Percentiles rank a stretch among this genome's conserved stretches.
phyloP scores from a whole-genome alignment of 2,329 filamentous ascomycete genomes.

The Nectriaceae sp. region DNA sequence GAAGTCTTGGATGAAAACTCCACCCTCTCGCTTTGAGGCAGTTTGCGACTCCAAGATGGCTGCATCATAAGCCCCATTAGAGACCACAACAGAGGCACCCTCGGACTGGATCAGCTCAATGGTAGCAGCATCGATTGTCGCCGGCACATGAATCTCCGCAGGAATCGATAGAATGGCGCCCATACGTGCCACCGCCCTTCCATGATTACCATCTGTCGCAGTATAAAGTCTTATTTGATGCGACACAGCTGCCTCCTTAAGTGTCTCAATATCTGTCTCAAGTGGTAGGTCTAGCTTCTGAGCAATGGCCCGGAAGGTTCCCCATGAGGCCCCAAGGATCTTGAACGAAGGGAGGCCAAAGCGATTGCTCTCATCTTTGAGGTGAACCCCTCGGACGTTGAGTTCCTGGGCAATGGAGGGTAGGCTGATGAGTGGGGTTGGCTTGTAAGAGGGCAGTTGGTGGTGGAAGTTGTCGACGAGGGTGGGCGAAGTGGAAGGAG shows the following conservation, averaged over 20 bases:
- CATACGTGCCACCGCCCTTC: constrained; percentile 72
- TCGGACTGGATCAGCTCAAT: constrained; percentile 59
- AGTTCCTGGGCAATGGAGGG: constrained; percentile 57
- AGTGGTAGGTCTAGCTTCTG: constrained; percentile 44
- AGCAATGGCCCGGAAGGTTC: constrained; percentile 59
- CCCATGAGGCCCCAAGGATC: constrained; percentile 79
- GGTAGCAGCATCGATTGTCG: constrained; percentile 55
- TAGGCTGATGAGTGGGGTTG: constrained; percentile 56
- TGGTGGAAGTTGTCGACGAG: constrained; percentile 53
- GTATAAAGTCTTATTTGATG: constrained; percentile 53
- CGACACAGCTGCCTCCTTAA: constrained; percentile 37
- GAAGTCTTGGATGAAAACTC: constrained; percentile 68
- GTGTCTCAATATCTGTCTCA: constrained; percentile 43
- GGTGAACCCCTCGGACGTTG: constrained; percentile 56
- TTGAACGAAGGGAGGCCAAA: constrained; percentile 76
- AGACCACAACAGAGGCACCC: constrained; percentile 59
- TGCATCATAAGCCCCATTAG: constrained; percentile 64
- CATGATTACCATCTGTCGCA: constrained; percentile 77
- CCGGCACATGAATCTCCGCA: constrained; percentile 64
- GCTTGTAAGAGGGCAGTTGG: constrained; percentile 56
- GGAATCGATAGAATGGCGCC: constrained; percentile 57
- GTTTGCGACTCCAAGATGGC: constrained; percentile 53
- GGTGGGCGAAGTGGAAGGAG: constrained; percentile 7
- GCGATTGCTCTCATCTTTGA: constrained; percentile 72
- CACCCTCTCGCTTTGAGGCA: constrained; percentile 41